Evolutionary conservation across 83 land plant species (phyloP), one percentile per base, ranked within the genome.

Genomic region (Picea mariana): DNA sequence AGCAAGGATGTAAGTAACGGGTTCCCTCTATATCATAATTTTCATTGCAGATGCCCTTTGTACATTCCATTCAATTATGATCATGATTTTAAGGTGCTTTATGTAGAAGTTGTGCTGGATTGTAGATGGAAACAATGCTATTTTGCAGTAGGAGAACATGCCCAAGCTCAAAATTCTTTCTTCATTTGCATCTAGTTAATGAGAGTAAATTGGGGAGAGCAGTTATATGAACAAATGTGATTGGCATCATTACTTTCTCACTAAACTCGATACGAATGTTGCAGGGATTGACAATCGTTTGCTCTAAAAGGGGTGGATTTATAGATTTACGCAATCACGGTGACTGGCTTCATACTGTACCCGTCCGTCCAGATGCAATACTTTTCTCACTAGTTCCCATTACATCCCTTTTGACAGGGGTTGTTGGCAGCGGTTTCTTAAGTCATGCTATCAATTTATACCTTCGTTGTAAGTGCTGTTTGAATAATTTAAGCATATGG

Each of bases 391-490:
- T 96, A 83, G 91, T 96, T 15, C 96, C 96, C 0, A 93, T 96
- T 52, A 90, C 95, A 62, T 92, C 98, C 60, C 89, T 96, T 47
- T 87, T 96, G 42, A 88, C 85, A 79, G 98, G 98, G 31, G 84
- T 96, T 77, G 85, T 91, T 72, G 98, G 96, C 61, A 91, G 92
- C 75, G 98, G 96, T 49, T 96, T 89, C 85, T 87, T 96, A 26
- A 91, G 93, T 71, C 98, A 94, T 87, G 98, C 98, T 64, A 93
- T 96, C 82, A 94, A 96, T 66, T 86, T 96, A 42, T 96, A 96
- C 80, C 89, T 96, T 67, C 92, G 93, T 59, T 93, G 98, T 96
- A 89, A 82, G 91, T 85, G 64, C 69, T 62, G 38, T 58, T 23
- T 47, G 67, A 24, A 59, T 73, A 24, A 63, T 67, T 23, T 68